Evolutionary conservation across 257 asterid genomes (phyloP), one percentile per base, ranked within the genome.

Genomic region (Thymus quinquecostatus): DNA sequence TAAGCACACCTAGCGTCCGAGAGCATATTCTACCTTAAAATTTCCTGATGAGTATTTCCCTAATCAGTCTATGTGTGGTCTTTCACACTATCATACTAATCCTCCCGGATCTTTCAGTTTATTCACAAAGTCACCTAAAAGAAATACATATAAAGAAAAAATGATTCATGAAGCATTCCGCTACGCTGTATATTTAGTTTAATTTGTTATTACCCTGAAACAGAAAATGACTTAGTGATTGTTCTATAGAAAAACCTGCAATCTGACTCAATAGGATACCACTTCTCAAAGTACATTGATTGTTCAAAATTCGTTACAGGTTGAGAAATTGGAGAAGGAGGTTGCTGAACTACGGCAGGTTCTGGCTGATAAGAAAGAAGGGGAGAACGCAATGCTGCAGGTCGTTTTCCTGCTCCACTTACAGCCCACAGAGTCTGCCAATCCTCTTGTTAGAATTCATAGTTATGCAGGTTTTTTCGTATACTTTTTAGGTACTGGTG

Each of bases 361-460:
- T 68, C 81, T 88, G 68, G 72, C 79, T 60, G 92, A 85, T 76
- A 90, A 85, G 73, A 88, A 77, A 80, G 91, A 83, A 83, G 88
- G 81, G 75, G 98, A 92, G 84, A 76, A 80, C 33, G 96, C 95
- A 48, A 84, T 92, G 88, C 84, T 88, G 81, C 86, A 92, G 98
- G 98, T 90, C 14, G 65, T 60, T 55, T 58, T 58, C 61, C 66
- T 57, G 10, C 65, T 53, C 73, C 34, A 62, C 58, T 44, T 63
- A 12, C 13, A 21, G n/a, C 11, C 43, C 64, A 62, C 43, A 29
- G 59, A 69, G 59, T 66, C 56, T 60, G 64, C 60, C 45, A 58
- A 29, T 73, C 13, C 36, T 63, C 45, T 75, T 51, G 73, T n/a
- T 10, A 65, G 66, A 45, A 70, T 56, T 72, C 62, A 72, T 71